Evolutionary conservation across 495 filamentous ascomycete genomes (phyloP).

Genomic region (Podospora didyma): DNA sequence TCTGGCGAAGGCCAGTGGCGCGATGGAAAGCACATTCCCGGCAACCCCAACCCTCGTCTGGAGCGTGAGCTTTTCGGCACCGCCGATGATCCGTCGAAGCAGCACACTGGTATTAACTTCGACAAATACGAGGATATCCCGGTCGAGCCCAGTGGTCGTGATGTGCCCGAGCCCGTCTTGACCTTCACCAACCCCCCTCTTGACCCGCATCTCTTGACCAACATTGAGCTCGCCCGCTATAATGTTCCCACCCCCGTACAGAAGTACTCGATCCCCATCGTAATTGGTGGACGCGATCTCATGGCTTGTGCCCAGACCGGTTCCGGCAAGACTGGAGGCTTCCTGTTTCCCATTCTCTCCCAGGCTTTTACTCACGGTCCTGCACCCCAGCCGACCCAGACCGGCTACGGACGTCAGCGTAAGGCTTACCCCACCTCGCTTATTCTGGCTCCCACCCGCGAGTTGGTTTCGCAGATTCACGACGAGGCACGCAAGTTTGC

Average conservation of each 20-base stretch:
- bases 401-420: conserved; percentile 75
- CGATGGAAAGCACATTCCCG: conserved; percentile 93
- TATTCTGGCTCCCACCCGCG: conserved; percentile 93
- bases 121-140: conserved; percentile 99
- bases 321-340: conserved; percentile 98
- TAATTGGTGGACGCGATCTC: conserved; percentile 91
- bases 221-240: conserved; percentile 92
- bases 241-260: conserved; percentile 93
- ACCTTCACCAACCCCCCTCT: conserved; percentile 91
- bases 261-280: conserved; percentile 97
- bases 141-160: conserved; percentile 90
- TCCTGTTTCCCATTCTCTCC: conserved; percentile 96
- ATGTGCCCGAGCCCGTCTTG: conserved; percentile 88
- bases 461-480: conserved; percentile 97
- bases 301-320: conserved; percentile 99
- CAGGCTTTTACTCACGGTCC: conserved; percentile 91
- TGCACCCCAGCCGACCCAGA: conserved; percentile 56
- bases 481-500: conserved; percentile 97
- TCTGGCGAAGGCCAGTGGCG: conserved; percentile 93
- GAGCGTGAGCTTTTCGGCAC: conserved; percentile 96
- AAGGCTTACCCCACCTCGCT: conserved; percentile 96
- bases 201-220: conserved; percentile 83
- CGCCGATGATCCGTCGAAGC: conserved; percentile 88
- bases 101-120: conserved; percentile 98
- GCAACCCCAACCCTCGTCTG: conserved; percentile 77